Percentiles rank a stretch among this genome's conserved stretches.
Evolutionary conservation across 2,329 filamentous ascomycete genomes (phyloP).

Genomic region (Pseudogymnoascus destructans): DNA sequence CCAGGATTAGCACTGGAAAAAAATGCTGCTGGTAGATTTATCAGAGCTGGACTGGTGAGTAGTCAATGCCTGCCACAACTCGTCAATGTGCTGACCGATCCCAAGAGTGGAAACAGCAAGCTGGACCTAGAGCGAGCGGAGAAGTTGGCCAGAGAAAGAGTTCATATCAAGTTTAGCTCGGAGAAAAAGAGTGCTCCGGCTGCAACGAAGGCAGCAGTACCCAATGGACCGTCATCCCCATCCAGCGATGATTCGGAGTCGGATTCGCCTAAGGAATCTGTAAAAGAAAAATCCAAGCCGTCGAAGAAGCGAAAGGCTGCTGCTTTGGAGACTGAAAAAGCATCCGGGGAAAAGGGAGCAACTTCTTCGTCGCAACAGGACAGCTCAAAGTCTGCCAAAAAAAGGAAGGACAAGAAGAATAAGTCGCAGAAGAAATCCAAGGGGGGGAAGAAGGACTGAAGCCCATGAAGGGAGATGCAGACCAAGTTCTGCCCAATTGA

Average conservation of each 20-base stretch:
- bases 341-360: conserved; percentile 10
- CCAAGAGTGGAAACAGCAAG: conserved; percentile 33
- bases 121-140: conserved; percentile 37
- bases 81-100: conserved; percentile 12
- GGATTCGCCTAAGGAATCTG: background rate
- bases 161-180: conserved; percentile 33
- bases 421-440: conserved; percentile 22
- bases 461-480: background rate
- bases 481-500: background rate
- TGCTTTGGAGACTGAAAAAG: conserved; percentile 4
- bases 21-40: conserved; percentile 64
- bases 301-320: conserved; percentile 20
- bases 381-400: conserved; percentile 14
- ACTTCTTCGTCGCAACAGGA: conserved; percentile 15
- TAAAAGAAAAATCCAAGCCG: conserved; percentile 9
- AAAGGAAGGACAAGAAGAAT: conserved; percentile 23
- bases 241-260: conserved; percentile 1
- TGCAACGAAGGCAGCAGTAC: background rate
- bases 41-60: conserved; percentile 65
- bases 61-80: background rate
- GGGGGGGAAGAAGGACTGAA: conserved; percentile 22
- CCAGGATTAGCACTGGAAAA: conserved; percentile 52
- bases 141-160: conserved; percentile 36
- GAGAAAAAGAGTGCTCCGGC: conserved; percentile 20
- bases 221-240: background rate